Evolutionary conservation across 31 red algal species (phyloP), one percentile per base, ranked within the genome.

Genomic region (Asparagopsis taxiformis): DNA sequence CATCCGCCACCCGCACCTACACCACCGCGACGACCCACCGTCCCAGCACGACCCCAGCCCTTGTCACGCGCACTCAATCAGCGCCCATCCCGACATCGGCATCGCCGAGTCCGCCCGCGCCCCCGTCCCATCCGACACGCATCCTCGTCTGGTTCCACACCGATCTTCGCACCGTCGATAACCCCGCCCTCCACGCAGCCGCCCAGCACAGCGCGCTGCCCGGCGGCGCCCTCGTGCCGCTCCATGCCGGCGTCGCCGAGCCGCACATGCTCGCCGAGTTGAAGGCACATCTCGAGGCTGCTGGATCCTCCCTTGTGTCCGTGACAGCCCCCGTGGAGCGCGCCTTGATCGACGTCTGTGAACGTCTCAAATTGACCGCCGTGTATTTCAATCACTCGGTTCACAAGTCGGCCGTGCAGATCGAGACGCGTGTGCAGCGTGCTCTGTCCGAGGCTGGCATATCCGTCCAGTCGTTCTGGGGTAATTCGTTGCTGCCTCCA

Each of bases 131-230:
- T 4, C 76, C 76, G 33, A 6, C 60, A 8, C 74, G 83, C 57
- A 60, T 88, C 9, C 59, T 68, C 28, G 50, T 88, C 21, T 88
- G 83, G 83, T 41, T 77, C 22, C 65, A 68, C 41, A 38, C 56
- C 29, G 64, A 79, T 48, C 74, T 80, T 16, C 75, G 85, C 38
- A 57, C 72, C 26, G 24, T 28, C 39, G 85, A 89, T 65, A 89
- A 89, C 41, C 32, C 59, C 32, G 85, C 85, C 26, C 74, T 89
- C 5, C 7, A n/a, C 9, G 56, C 33, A 1, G 85, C 85, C 4
- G 62, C 70, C 30, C n/a, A 63, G 17, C 11, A 38, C 16, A 17
- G 7, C 26, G 33, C 16, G 28, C 63, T 59, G 1, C 50, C 31
- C 50, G 74, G 49, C 34, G 55, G 66, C 3, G 3, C 72, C 10